phyloP scores from a whole-genome alignment of 75 land plant species.

The Sequoia sempervirens region DNA sequence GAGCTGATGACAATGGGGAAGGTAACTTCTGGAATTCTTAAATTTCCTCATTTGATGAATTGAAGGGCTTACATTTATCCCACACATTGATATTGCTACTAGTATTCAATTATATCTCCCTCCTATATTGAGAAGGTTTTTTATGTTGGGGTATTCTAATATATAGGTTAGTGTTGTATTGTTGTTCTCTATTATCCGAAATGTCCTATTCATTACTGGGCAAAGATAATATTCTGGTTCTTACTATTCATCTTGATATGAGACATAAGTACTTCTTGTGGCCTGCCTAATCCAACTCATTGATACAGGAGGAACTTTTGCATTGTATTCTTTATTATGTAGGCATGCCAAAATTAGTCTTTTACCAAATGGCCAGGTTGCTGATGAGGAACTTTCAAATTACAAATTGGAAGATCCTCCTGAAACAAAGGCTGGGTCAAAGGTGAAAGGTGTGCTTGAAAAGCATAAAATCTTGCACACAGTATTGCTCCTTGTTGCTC shows the following conservation, averaged over 20 bases:
- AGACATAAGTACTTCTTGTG: neutral
- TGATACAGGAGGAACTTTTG: constrained; percentile 52
- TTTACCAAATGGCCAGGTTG: constrained; percentile 51
- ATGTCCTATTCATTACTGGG: neutral
- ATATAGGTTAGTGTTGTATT: neutral
- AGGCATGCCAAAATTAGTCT: constrained; percentile 60
- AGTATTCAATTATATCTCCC: neutral
- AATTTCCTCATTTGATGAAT: neutral
- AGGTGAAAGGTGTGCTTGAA: constrained; percentile 46
- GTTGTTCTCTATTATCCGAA: neutral
- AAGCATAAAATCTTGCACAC: constrained; percentile 24
- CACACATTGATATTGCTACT: neutral
- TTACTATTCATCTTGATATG: neutral
- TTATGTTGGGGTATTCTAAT: neutral
- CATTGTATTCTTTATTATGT: constrained; percentile 58
- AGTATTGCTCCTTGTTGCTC: constrained; percentile 33
- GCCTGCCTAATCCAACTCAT: neutral
- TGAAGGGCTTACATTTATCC: neutral
- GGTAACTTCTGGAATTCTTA: constrained; percentile 16
- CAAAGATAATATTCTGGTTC: neutral
- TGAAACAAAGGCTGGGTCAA: constrained; percentile 15
- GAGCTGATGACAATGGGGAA: constrained; percentile 49
- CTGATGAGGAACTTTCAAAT: constrained; percentile 64
- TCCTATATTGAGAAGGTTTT: neutral
- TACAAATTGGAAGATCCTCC: constrained; percentile 38